Evolutionary conservation across 345 rosid species (phyloP), one percentile per base, ranked within the genome.

Genomic region (Dimocarpus longan): DNA sequence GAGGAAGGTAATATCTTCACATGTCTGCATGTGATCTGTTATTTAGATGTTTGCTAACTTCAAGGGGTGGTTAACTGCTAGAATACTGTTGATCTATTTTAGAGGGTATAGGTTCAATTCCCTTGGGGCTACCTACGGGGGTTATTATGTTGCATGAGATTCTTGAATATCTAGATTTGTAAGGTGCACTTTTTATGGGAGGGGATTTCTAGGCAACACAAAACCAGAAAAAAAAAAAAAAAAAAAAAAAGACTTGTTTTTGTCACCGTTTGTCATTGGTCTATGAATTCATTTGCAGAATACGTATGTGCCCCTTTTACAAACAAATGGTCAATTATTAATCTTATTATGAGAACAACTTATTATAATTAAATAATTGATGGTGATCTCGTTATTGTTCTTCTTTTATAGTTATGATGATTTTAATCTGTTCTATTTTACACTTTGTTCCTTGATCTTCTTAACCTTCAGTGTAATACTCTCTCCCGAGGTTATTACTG

Each of bases 1-100:
- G 98, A 86, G 87, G 85, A 92, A 91, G 97, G 98, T 95, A 64
- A 84, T 81, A 76, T 15, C 46, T 28, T 37, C 57, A 73, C 39
- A 13, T 16, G 39, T 62, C 40, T 71, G n/a, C 66, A 77, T 12
- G 16, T 68, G 21, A 46, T 18, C 16, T 59, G 59, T 67, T 37
- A 60, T 73, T 67, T 10, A n/a, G 40, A 66, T 59, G 64, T 59
- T 59, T 21, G 12, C 7, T 59, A 59, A 21, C 26, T 59, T 59
- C 18, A 59, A 59, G 26, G 64, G 26, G 8, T 59, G 64, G 57
- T 19, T 52, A 52, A n/a, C n/a, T n/a, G n/a, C n/a, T n/a, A n/a
- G n/a, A n/a, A n/a, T n/a, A n/a, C n/a, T n/a, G n/a, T n/a, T n/a
- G n/a, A n/a, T n/a, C n/a, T n/a, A n/a, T n/a, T n/a, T n/a, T n/a